Evolutionary conservation across 177 flowering plant genomes (phyloP), one percentile per base, ranked within the genome.

Genomic region (Vitis hybrid): DNA sequence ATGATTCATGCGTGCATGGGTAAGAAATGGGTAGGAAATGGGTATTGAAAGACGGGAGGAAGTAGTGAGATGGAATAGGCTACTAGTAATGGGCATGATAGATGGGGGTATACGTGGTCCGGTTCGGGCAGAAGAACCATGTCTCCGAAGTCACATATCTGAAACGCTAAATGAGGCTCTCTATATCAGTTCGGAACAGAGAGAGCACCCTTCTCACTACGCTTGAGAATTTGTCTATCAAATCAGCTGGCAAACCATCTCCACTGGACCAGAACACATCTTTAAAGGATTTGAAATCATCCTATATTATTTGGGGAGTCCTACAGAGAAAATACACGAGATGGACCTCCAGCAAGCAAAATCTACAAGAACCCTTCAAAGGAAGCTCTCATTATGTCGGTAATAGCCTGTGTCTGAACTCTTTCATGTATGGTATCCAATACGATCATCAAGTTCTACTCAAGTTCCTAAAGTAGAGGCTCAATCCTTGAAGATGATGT

Each of bases 341-440:
- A 84, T 0, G 98, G 97, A 9, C 99, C 99, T 64, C 99, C 99
- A 34, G 98, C 97, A 68, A 96, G 93, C 81, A 96, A 79, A 66
- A 96, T 97, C 80, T 92, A 62, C 70, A 96, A 75, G 76, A 92
- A 92, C 21, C 97, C 99, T 66, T 96, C 97, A 69, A 90, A 85
- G 9, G 99, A 89, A 72, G 98, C 98, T 79, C 76, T 89, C 98
- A 96, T 89, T 49, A 96, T 65, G 64, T 91, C 97, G 18, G 89
- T 87, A 68, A 96, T 79, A 59, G 88, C 71, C 34, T 91, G 81
- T 18, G 88, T 88, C 2, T 91, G 90, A 34, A 93, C 89, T 71
- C 89, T 84, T 69, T 85, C 90, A 74, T 88, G 80, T 65, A 92
- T 80, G 2, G 83, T 86, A 13, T 87, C 88, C 10, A 95, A 82